Percentiles rank a stretch among this genome's conserved stretches.
Conservation (phyloP, 192 early-diverging fungal genomes). For the Paraglomus brasilianum region DNA sequence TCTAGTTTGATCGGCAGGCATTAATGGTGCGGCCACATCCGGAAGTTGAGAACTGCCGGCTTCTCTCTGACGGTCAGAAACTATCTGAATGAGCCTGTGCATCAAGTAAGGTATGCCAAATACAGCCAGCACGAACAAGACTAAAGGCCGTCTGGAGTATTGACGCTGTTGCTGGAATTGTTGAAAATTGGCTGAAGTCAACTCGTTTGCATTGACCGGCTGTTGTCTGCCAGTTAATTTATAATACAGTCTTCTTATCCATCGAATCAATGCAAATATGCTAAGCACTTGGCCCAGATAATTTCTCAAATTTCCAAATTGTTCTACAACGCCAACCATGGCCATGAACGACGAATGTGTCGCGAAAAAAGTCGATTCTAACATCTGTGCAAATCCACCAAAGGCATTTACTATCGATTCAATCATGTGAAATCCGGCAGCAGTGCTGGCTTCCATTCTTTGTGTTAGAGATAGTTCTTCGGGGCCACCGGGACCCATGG, state of each 20-base stretch:
- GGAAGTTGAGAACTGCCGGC: slow-evolving; percentile 19
- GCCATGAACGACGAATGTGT: slow-evolving; percentile 93
- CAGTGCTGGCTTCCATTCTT: slow-evolving; percentile 86
- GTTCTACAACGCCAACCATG: slow-evolving; percentile 97
- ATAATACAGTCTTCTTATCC: slow-evolving; percentile 64
- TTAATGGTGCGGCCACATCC: slow-evolving; percentile 6
- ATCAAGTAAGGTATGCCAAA: slow-evolving; percentile 92
- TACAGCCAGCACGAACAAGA: slow-evolving; percentile 82
- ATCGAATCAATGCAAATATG: slow-evolving; percentile 72
- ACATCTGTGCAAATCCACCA: slow-evolving; percentile 96
- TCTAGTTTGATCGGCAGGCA: slow-evolving; percentile 20
- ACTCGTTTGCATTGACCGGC: slow-evolving; percentile 67
- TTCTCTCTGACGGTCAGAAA: slow-evolving; percentile 52
- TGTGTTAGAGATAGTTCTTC: slow-evolving; percentile 74
- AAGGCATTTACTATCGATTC: slow-evolving; percentile 94
- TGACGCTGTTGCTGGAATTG: slow-evolving; percentile 64
- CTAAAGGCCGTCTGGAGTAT: slow-evolving; percentile 64
- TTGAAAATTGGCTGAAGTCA: slow-evolving; percentile 74
- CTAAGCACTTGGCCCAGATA: slow-evolving; percentile 86
- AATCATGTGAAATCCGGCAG: slow-evolving; percentile 89
- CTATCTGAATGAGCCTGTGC: slow-evolving; percentile 78
- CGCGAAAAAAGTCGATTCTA: slow-evolving; percentile 96
- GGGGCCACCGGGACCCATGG: slow-evolving; percentile 58
- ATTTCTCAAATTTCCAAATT: slow-evolving; percentile 86
- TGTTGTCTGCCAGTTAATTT: slow-evolving; percentile 63